phyloP scores from a whole-genome alignment of 2,329 filamentous ascomycete genomes.

The Colletotrichum sp. region DNA sequence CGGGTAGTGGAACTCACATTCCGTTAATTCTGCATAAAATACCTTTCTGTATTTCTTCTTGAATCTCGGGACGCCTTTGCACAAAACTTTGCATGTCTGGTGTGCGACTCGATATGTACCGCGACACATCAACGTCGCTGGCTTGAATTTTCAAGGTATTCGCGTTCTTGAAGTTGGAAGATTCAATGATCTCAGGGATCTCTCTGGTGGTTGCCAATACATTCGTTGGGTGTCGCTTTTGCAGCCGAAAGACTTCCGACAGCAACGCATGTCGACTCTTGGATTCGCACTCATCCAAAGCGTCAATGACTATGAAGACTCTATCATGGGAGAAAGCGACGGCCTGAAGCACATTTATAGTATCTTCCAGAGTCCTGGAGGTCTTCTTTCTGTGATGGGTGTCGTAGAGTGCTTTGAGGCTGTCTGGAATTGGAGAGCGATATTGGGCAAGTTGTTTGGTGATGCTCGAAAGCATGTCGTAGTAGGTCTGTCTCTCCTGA shows the following conservation, averaged over 20 bases:
- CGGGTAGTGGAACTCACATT: too few species aligned
- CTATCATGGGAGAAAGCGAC: not conserved
- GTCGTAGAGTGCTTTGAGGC: not conserved
- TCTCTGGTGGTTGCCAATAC: accelerated
- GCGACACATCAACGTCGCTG: not conserved
- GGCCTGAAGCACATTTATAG: accelerated
- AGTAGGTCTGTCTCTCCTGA: constrained; percentile 27
- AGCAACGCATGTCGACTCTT: not conserved
- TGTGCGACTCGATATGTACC: too few species aligned
- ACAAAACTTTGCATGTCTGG: too few species aligned
- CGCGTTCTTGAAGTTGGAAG: not conserved
- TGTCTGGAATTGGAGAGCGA: constrained; percentile 24
- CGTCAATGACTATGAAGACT: not conserved
- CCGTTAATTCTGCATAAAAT: too few species aligned
- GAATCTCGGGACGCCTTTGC: too few species aligned
- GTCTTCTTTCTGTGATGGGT: accelerated
- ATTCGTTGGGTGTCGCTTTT: not conserved
- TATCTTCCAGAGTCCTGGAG: accelerated
- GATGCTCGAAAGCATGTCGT: constrained; percentile 30
- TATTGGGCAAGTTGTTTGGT: constrained; percentile 35
- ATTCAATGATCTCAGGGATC: accelerated
- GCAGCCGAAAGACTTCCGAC: accelerated
- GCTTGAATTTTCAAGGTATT: constrained; percentile 7
- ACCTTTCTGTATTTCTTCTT: accelerated
- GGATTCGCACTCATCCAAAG: not conserved